Base-by-base conservation (phyloP, 345 rosid species). In the Camelina hispida region DNA sequence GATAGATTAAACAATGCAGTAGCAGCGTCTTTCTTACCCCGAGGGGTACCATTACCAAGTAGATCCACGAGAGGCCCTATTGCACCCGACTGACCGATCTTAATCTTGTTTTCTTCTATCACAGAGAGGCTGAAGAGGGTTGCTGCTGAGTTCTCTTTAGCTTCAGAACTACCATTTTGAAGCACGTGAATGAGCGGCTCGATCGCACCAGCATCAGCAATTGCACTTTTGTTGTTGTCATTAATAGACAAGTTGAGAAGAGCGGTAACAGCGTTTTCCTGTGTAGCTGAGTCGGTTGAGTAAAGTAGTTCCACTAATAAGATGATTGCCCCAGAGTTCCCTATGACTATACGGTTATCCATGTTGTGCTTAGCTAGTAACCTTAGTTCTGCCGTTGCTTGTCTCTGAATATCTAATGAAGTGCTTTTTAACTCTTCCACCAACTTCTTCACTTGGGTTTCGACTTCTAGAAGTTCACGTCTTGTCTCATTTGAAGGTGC, bases 1-100 rank as follows among this genome's bases (percentile, higher is more conserved):
- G 99, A 96, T 57, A 96, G 69, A 65, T 93, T 96, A 75, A 91
- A 93, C 93, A 96, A 83, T n/a, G 99, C 98, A 28, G 99, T 91
- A 2, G 96, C 97, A 7, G 98, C 98, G 67, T 91, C 97, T 76
- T 88, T 93, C 84, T 93, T 96, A 15, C 98, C 99, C 73, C 96
- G 81, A 1, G 93, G 96, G 55, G 96, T 88, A 18, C 99, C 99
- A 48, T 89, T 85, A 43, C 96, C 97, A 10, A 96, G 78, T 40
- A 96, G 79, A 81, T 93, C 91, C 50, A 96, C 99, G 55, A 96
- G 91, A 9, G 99, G 98, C 18, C 78, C 84, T 0, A 96, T 80
- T 12, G 99, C 99, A 40, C 98, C 96, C 0, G 98, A 88, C 71
- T 90, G 85, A 69, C 99, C 98, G n/a, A 96, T 96, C 84, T 71